These are phyloP conservation scores for Talaromyces sp. DNA, from an alignment of 2,329 filamentous ascomycete genomes.

Conservation along the genomic window DNA sequence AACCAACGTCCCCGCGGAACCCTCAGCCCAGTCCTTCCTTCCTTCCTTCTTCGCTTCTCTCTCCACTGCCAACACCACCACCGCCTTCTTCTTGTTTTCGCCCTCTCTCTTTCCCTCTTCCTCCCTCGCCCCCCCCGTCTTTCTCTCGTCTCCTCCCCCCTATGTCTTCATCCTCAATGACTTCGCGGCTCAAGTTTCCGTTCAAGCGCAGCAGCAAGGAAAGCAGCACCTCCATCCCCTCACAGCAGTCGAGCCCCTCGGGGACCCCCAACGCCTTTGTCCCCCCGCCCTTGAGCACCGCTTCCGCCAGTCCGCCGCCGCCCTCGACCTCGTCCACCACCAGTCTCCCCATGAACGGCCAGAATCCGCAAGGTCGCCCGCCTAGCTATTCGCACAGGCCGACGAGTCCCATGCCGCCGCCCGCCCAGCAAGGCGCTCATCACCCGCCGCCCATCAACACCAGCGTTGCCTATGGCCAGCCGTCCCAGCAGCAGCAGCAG, in stretches of 20 bases:
- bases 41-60: neutral
- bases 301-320: slow-evolving; percentile 31
- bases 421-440: slow-evolving; percentile 33
- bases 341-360: slow-evolving; percentile 53
- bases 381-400: slow-evolving; percentile 55
- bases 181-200: slow-evolving; percentile 46
- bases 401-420: slow-evolving; percentile 9
- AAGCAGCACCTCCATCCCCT: slow-evolving; percentile 39
- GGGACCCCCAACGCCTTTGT: slow-evolving; percentile 25
- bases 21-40: neutral
- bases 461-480: slow-evolving; percentile 49
- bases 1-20: neutral
- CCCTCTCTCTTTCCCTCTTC: slow-evolving; percentile 3
- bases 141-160: slow-evolving; percentile 12
- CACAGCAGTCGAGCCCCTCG: slow-evolving; percentile 26
- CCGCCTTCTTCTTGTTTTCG: neutral
- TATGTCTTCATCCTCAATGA: slow-evolving; percentile 44
- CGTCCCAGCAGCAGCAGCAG: slow-evolving; percentile 51
- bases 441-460: slow-evolving; percentile 34
- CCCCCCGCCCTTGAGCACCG: slow-evolving; percentile 30
- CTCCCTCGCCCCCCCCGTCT: slow-evolving; percentile 10
- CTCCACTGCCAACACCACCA: neutral
- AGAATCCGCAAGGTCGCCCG: slow-evolving; percentile 54
- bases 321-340: slow-evolving; percentile 44
- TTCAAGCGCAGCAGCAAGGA: slow-evolving; percentile 47